Conservation (phyloP, 2,329 filamentous ascomycete species). For the Botrytis hyacinthi region DNA sequence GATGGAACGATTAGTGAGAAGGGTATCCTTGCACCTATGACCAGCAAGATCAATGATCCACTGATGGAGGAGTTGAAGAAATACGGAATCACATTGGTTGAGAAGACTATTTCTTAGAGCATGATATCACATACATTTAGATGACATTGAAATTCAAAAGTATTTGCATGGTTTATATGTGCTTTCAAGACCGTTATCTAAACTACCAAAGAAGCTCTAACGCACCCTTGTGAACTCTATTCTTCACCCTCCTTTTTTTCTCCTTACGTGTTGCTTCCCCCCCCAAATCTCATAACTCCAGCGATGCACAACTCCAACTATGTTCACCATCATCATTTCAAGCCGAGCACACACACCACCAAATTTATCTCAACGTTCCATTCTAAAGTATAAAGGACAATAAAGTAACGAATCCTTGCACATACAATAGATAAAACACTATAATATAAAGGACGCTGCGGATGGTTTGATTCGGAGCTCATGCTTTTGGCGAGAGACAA, state of each 20-base stretch:
- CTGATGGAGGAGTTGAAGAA: conserved; percentile 76
- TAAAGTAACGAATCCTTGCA: not conserved
- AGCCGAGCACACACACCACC: not conserved
- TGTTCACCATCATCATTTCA: not conserved
- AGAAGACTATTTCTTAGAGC: conserved; percentile 55
- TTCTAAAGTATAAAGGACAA: not conserved
- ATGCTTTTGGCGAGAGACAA: not conserved
- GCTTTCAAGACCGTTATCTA: not conserved
- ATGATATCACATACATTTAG: not conserved
- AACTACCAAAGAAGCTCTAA: not conserved
- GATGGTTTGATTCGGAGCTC: not conserved
- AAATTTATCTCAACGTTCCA: not conserved
- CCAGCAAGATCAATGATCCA: conserved; percentile 65
- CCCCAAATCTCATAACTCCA: not conserved
- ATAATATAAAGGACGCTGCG: not conserved
- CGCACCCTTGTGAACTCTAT: not conserved
- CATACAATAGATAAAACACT: not conserved
- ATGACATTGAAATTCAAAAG: conserved; percentile 4
- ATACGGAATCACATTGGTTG: conserved; percentile 69
- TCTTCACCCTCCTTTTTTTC: not conserved
- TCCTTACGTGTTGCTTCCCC: not conserved
- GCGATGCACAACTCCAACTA: not conserved
- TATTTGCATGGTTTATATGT: not conserved
- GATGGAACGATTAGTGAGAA: conserved; percentile 70
- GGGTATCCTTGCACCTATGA: conserved; percentile 77